phyloP scores from a whole-genome alignment of 768 basidiomycete species.

The Mycena vulgaris region DNA sequence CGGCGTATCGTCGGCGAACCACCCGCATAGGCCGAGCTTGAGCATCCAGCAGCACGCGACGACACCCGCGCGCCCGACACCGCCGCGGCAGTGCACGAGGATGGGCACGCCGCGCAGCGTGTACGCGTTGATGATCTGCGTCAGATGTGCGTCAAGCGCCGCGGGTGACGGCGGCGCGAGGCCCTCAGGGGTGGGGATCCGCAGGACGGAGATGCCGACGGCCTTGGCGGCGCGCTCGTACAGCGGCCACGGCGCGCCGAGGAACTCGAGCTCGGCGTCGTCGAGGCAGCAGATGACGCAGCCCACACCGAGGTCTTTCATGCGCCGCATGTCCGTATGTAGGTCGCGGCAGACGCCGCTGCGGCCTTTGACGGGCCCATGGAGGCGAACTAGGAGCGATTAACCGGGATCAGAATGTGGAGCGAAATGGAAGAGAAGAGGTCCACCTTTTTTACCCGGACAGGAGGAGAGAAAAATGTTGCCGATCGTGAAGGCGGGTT shows the following conservation, averaged over 20 bases:
- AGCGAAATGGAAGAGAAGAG: not conserved
- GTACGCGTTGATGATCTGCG: slow-evolving; percentile 76
- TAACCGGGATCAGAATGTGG: slow-evolving; percentile 6
- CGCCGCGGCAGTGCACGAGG: slow-evolving; percentile 93
- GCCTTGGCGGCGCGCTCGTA: slow-evolving; percentile 75
- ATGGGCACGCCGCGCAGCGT: slow-evolving; percentile 80
- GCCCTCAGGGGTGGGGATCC: slow-evolving; percentile 92
- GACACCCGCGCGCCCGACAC: slow-evolving; percentile 93
- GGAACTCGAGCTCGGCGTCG: slow-evolving; percentile 84
- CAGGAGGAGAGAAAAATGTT: slow-evolving; percentile 93
- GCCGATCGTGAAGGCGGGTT: slow-evolving; percentile 66
- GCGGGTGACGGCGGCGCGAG: slow-evolving; percentile 76
- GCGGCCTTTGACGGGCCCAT: slow-evolving; percentile 84
- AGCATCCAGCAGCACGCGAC: slow-evolving; percentile 95
- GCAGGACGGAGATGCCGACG: slow-evolving; percentile 84
- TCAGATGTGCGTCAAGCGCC: slow-evolving; percentile 76
- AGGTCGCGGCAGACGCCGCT: slow-evolving; percentile 89
- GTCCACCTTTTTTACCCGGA: slow-evolving; percentile 92
- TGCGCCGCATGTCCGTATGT: slow-evolving; percentile 80
- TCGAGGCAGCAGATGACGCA: slow-evolving; percentile 93
- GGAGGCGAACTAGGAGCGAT: slow-evolving; percentile 69
- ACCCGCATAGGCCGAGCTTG: slow-evolving; percentile 91
- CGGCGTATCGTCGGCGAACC: slow-evolving; percentile 55
- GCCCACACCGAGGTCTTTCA: slow-evolving; percentile 80
- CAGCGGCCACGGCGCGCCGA: slow-evolving; percentile 90